These are phyloP conservation scores for Biscogniauxia mediterranea DNA, from an alignment of 2,329 filamentous ascomycete species.

Conservation along the genomic window DNA sequence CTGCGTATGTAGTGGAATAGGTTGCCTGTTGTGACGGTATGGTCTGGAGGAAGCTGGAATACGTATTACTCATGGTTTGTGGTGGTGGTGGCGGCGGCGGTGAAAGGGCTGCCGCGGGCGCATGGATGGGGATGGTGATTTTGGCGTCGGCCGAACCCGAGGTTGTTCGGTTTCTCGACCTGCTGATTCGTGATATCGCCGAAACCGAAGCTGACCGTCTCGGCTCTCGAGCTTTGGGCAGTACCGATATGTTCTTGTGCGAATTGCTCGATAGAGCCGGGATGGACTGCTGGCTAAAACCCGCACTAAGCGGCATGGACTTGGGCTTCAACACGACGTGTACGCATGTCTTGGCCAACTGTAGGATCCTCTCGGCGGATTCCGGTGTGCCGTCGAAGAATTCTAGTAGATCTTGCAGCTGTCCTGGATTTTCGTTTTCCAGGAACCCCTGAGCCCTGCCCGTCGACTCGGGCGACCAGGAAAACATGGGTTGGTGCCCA, in stretches of 20 bases:
- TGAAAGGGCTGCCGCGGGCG: slow-evolving; percentile 8
- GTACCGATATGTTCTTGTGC: slow-evolving; percentile 21
- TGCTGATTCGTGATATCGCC: slow-evolving; percentile 18
- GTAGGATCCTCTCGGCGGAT: slow-evolving; percentile 56
- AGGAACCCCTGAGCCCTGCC: slow-evolving; percentile 56
- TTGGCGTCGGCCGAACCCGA: slow-evolving; percentile 13
- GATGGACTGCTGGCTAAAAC: slow-evolving; percentile 8
- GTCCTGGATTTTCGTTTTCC: slow-evolving; percentile 61
- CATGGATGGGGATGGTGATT: slow-evolving; percentile 8
- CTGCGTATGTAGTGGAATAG: slow-evolving; percentile 19
- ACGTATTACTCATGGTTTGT: slow-evolving; percentile 14
- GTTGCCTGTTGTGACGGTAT: slow-evolving; percentile 13
- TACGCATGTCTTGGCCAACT: slow-evolving; percentile 47
- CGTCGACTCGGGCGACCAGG: slow-evolving; percentile 59
- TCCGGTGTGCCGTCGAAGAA: slow-evolving; percentile 59
- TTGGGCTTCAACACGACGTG: slow-evolving; percentile 33
- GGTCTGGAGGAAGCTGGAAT: slow-evolving; percentile 13
- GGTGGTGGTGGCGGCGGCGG: slow-evolving; percentile 5
- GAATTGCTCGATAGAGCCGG: slow-evolving; percentile 12
- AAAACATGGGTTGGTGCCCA: slow-evolving; percentile 54
- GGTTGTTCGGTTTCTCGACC: slow-evolving; percentile 14
- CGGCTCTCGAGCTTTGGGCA: slow-evolving; percentile 18
- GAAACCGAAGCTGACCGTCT: slow-evolving; percentile 27
- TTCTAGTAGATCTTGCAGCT: slow-evolving; percentile 63
- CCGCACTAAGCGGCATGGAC: slow-evolving; percentile 17